These are phyloP conservation scores for Diversispora eburnea DNA, from an alignment of 192 early-diverging fungal species.

Conservation along the genomic window DNA sequence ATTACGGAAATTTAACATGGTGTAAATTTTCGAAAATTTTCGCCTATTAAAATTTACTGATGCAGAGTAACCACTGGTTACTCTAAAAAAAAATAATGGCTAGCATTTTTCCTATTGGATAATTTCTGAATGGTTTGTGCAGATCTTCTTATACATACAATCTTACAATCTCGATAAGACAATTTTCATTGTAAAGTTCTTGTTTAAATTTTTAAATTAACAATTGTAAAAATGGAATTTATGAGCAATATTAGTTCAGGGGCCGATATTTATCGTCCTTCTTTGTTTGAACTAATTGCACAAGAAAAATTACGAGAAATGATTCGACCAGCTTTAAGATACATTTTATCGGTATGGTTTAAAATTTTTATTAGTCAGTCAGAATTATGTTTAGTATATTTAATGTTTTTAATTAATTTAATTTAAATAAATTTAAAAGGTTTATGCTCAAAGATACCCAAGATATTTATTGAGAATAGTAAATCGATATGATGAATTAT, in stretches of 20 bases:
- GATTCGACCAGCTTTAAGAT: slow-evolving; percentile 80
- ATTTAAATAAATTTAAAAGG: slow-evolving; percentile 36
- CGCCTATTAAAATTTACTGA: no score
- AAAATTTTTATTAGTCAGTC: neutral
- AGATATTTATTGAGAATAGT: slow-evolving; percentile 71
- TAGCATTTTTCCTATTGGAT: no score
- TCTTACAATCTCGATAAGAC: no score
- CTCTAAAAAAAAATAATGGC: no score
- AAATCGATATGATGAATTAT: slow-evolving; percentile 80
- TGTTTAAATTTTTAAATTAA: no score
- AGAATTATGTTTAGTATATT: neutral
- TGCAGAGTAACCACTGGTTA: no score
- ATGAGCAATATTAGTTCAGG: slow-evolving; percentile 75
- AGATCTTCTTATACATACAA: no score
- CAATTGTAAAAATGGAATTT: slow-evolving; percentile 63
- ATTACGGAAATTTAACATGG: no score
- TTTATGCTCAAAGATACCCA: slow-evolving; percentile 87
- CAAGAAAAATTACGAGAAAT: slow-evolving; percentile 80
- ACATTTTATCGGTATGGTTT: slow-evolving; percentile 69
- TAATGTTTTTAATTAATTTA: neutral
- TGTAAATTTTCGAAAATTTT: no score
- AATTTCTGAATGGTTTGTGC: no score
- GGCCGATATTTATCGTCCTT: slow-evolving; percentile 74
- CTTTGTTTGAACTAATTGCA: slow-evolving; percentile 86
- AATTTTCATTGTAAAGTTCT: no score